phyloP scores from a whole-genome alignment of 345 rosid species.

The Eutrema heterophyllum region DNA sequence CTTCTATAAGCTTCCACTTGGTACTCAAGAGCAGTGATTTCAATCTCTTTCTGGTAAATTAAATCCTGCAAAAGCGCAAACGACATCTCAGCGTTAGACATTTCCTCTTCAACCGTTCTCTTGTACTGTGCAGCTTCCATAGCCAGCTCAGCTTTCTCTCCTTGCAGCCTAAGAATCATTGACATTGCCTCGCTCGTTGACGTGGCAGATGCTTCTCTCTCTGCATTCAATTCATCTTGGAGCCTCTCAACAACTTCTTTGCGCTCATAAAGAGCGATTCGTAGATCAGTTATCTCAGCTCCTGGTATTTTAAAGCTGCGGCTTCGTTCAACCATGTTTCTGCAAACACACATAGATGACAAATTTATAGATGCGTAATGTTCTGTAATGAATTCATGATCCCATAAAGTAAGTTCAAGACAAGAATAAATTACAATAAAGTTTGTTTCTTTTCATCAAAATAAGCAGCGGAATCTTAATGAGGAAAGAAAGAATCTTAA shows the following conservation, averaged over 20 bases:
- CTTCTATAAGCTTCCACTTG: slow-evolving; percentile 68
- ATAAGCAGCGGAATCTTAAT: not conserved
- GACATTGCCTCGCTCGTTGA: slow-evolving; percentile 81
- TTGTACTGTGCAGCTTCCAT: slow-evolving; percentile 85
- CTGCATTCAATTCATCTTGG: slow-evolving; percentile 55
- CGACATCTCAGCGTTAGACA: slow-evolving; percentile 68
- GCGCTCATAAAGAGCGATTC: slow-evolving; percentile 54
- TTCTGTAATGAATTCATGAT: not conserved
- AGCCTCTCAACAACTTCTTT: slow-evolving; percentile 71
- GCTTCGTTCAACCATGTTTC: slow-evolving; percentile 46
- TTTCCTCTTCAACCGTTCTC: slow-evolving; percentile 73
- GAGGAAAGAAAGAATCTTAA: not conserved
- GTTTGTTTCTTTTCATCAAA: not conserved
- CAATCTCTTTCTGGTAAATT: slow-evolving; percentile 68
- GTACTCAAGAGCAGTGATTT: slow-evolving; percentile 64
- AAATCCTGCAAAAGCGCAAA: slow-evolving; percentile 58
- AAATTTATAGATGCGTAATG: not conserved
- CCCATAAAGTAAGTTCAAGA: not conserved
- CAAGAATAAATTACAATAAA: not conserved
- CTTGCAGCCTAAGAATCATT: slow-evolving; percentile 85
- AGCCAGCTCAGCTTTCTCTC: slow-evolving; percentile 65
- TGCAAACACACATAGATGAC: not conserved
- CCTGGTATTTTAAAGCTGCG: slow-evolving; percentile 31
- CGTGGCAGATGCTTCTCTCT: slow-evolving; percentile 70
- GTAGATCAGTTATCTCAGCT: slow-evolving; percentile 35